These are phyloP conservation scores for Pichia insulana DNA, from an alignment of 805 yeast species.

Conservation along the genomic window DNA sequence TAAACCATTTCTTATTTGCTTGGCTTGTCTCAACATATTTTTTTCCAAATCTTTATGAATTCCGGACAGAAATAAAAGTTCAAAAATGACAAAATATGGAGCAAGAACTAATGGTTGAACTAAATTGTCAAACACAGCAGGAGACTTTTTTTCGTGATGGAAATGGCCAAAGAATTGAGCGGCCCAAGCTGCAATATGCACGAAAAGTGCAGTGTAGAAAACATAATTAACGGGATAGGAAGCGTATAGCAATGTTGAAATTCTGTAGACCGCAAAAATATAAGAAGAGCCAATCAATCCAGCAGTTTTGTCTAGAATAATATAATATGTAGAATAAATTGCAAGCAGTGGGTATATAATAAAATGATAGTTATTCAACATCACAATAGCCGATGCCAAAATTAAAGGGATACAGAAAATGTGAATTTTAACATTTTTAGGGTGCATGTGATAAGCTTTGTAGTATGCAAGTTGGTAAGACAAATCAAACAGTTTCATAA, in stretches of 20 bases:
- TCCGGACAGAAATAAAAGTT: constrained; percentile 64
- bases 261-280: constrained; percentile 18
- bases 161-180: constrained; percentile 88
- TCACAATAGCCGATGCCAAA: constrained; percentile 42
- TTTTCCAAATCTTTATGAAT: constrained; percentile 42
- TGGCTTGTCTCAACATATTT: constrained; percentile 41
- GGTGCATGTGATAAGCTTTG: constrained; percentile 30
- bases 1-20: constrained; percentile 16
- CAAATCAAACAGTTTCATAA: constrained; percentile 27
- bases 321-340: constrained; percentile 50
- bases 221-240: constrained; percentile 15
- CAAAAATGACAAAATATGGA: constrained; percentile 82
- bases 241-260: constrained; percentile 13
- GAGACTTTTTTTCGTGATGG: constrained; percentile 68
- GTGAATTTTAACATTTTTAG: constrained; percentile 66
- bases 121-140: constrained; percentile 78
- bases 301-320: constrained; percentile 46
- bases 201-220: constrained; percentile 23
- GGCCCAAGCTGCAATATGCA: constrained; percentile 60
- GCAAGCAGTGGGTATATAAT: constrained; percentile 35
- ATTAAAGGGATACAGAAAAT: constrained; percentile 74
- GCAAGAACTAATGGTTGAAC: constrained; percentile 84
- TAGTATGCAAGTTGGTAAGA: constrained; percentile 54
- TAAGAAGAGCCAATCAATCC: constrained; percentile 35
- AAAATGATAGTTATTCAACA: constrained; percentile 14